Evolutionary conservation across 441 rosid species (phyloP), one percentile per base, ranked within the genome.

Genomic region (Populus hybrid): DNA sequence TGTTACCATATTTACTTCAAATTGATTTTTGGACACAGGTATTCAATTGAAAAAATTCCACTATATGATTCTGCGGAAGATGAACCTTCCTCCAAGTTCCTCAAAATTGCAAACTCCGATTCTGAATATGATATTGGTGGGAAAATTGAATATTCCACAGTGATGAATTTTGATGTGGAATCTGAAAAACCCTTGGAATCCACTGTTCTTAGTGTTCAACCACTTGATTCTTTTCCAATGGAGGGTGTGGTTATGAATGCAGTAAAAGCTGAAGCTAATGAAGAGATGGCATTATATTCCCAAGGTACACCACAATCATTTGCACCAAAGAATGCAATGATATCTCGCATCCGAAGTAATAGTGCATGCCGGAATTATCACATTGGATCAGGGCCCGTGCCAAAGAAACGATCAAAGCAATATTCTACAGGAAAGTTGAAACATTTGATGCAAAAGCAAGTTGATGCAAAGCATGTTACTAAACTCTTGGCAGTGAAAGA

Each of bases 41-140:
- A 95, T 76, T 92, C 95, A 10, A 94, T 95, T 73, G 98, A 95
- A 80, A 90, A 93, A 75, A 88, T 95, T 42, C 98, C 95, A 23
- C 86, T 92, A 7, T 93, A 95, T 82, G 99, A 95, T 86, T 95
- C 99, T 77, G 93, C 94, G 10, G 98, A 95, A 90, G 98, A 95
- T 82, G 99, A 95, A 85, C 96, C 93, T 76, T 78, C 84, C 24
- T 80, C 84, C 46, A 93, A 88, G 87, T 85, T 89, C 30, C 78
- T 75, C 26, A 92, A 88, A 86, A 80, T 78, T 74, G 77, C 38
- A 5, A 86, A 81, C 68, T 75, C 78, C 50, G 76, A 70, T 76
- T 78, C 75, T 65, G 82, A 34, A 71, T 71, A 78, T 77, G 84
- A 76, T 78, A 74, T 76, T 59, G 72, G 73, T 69, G 83, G 69